These are phyloP conservation scores for Penicillium steckii DNA, from an alignment of 495 filamentous ascomycete genomes.

Conservation along the genomic window DNA sequence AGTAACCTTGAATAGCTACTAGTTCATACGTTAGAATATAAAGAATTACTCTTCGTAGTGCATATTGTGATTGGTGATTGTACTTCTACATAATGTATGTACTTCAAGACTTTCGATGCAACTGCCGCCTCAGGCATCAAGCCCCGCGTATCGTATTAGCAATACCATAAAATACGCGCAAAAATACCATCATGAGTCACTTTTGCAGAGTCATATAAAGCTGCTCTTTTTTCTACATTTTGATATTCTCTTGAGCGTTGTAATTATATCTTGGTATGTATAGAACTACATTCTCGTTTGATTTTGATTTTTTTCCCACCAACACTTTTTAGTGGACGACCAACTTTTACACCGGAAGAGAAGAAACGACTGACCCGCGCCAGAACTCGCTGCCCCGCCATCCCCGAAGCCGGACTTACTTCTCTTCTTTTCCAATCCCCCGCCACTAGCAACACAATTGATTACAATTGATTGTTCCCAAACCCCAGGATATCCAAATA, in stretches of 20 bases:
- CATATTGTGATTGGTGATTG: too few relatives aligned
- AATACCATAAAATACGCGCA: not conserved
- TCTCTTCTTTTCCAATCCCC: slow-evolving; percentile 21
- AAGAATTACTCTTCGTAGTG: too few relatives aligned
- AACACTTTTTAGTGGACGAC: not conserved
- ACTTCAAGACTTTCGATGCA: too few relatives aligned
- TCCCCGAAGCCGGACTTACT: slow-evolving; percentile 22
- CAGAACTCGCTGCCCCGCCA: slow-evolving; percentile 22
- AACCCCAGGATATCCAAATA: slow-evolving; percentile 11
- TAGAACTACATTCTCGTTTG: too few relatives aligned
- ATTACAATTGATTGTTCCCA: slow-evolving; percentile 4
- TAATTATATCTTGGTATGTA: too few relatives aligned
- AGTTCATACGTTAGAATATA: too few relatives aligned
- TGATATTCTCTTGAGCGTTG: not conserved
- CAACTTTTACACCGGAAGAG: slow-evolving; percentile 13
- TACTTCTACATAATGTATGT: too few relatives aligned
- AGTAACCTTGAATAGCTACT: too few relatives aligned
- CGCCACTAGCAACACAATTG: slow-evolving; percentile 15
- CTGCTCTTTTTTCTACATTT: not conserved
- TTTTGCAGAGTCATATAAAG: not conserved
- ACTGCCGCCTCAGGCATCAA: not conserved
- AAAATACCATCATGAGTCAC: not conserved
- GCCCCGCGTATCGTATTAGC: not conserved
- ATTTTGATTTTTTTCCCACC: too few relatives aligned
- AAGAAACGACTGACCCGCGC: slow-evolving; percentile 15